Percentiles rank a stretch among this genome's conserved stretches.
These are phyloP conservation scores for Tanacetum coccineum DNA, from an alignment of 129 eudicot genomes.

Conservation along the genomic window DNA sequence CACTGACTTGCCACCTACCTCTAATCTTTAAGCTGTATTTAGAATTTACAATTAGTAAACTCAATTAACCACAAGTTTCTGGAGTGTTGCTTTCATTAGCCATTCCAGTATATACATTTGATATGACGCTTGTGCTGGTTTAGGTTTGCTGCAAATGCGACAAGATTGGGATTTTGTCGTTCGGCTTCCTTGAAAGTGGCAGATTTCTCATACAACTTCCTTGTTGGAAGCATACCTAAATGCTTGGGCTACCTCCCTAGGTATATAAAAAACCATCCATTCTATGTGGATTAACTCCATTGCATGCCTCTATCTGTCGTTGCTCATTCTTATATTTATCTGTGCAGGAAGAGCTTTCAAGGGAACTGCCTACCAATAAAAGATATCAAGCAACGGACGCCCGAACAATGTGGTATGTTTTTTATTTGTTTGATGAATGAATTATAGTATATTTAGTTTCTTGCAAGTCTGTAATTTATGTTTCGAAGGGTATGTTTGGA, in stretches of 20 bases:
- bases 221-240: constrained; percentile 78
- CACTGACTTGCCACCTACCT: background rate
- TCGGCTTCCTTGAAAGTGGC: constrained; percentile 65
- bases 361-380: constrained; percentile 82
- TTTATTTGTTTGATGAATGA: background rate
- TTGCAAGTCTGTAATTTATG: constrained; percentile 5
- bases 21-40: background rate
- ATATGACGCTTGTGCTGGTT: constrained; percentile 13
- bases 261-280: constrained; percentile 33
- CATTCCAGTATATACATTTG: constrained; percentile 2
- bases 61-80: constrained; percentile 3
- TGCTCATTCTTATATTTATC: background rate
- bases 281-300: background rate
- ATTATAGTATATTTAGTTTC: background rate
- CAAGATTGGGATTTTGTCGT: constrained; percentile 69
- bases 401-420: constrained; percentile 69
- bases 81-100: constrained; percentile 4
- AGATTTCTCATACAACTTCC: constrained; percentile 78
- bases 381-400: constrained; percentile 68
- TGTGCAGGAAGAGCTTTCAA: constrained; percentile 70
- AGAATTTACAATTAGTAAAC: background rate
- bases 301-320: background rate
- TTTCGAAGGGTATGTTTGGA: background rate
- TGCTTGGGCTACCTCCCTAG: constrained; percentile 84
- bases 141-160: constrained; percentile 60